Conservation (phyloP, 2,329 filamentous ascomycete genomes). For the Phialophora verrucosa region DNA sequence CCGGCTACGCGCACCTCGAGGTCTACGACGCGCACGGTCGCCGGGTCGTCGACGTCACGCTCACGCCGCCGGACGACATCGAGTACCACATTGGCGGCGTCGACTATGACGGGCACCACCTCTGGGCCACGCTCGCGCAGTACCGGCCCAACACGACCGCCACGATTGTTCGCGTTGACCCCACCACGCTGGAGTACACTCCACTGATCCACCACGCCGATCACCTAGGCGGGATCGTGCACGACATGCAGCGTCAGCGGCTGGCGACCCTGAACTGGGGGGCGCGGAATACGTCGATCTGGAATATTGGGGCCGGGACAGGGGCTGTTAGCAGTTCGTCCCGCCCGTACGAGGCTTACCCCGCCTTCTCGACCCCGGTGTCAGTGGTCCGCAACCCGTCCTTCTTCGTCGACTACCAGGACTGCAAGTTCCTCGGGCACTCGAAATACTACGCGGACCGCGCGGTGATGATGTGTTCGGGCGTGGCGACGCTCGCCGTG, state of each 20-base stretch:
- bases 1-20: constrained; percentile 54
- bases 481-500: constrained; percentile 48
- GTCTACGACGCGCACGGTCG: constrained; percentile 53
- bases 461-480: constrained; percentile 56
- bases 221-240: constrained; percentile 57
- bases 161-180: constrained; percentile 50
- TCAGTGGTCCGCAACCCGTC: constrained; percentile 47
- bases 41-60: constrained; percentile 53
- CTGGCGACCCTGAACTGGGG: constrained; percentile 57
- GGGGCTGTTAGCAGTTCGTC: constrained; percentile 25
- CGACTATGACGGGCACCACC: constrained; percentile 55
- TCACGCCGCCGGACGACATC: constrained; percentile 48
- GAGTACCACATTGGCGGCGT: constrained; percentile 58
- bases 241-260: constrained; percentile 46
- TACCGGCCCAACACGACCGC: constrained; percentile 57
- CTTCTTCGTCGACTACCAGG: constrained; percentile 58
- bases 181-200: constrained; percentile 46
- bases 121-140: constrained; percentile 57
- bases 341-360: constrained; percentile 29
- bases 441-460: constrained; percentile 46
- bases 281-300: constrained; percentile 50
- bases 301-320: constrained; percentile 40
- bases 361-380: constrained; percentile 39
- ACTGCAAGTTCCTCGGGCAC: constrained; percentile 59
- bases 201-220: constrained; percentile 48